Base-by-base conservation (phyloP, 2,329 filamentous ascomycete genomes). In the Bipolaris gigantea region DNA sequence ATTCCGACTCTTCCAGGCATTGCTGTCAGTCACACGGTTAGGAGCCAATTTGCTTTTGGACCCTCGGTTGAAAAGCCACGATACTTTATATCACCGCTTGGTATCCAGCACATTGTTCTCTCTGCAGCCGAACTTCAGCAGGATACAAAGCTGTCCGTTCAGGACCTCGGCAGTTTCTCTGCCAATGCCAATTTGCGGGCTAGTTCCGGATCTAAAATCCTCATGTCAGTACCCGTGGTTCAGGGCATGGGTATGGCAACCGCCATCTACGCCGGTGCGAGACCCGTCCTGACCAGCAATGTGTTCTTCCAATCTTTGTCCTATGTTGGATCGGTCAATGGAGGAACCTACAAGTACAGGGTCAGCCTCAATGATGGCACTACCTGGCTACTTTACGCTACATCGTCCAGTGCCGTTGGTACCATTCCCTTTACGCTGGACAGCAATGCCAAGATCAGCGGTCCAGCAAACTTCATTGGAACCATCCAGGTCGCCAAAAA, bases 201-300 rank as follows among this genome's bases (percentile, higher is more conserved):
- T 18, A 30, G 78, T 79, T 30, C 68, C 74, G 21, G 78, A 77
- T 9, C 83, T 6, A 70, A 78, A 0, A 82, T 87, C 1, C 76
- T 84, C 0, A 82, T 97, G 40, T 87, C 85, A 0, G 89, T 96
- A 59, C 92, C 92, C 0, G 71, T 96, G 8, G 86, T 96, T 0
- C 93, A 97, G 70, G 94, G 94, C 16, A 94, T 95, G 85, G 89
- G 86, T 0, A 94, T 92, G 64, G 80, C 96, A 18, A 97, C 92
- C 3, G 92, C 81, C 0, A 73, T 90, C 25, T 97, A 93, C 74
- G 82, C 81, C 51, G 84, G 84, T 23, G 80, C 85, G 0, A 86
- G 85, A 13, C 93, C 93, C 0, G 66, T 87, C 2, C 80, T 97
- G 34, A 85, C 90, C 63, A 89, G 87, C 34, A 86, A 86, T 1